Percentiles rank a stretch among this genome's conserved stretches.
These are phyloP conservation scores for Fragaria nilgerrensis DNA, from an alignment of 306 rosid species.

Conservation along the genomic window DNA sequence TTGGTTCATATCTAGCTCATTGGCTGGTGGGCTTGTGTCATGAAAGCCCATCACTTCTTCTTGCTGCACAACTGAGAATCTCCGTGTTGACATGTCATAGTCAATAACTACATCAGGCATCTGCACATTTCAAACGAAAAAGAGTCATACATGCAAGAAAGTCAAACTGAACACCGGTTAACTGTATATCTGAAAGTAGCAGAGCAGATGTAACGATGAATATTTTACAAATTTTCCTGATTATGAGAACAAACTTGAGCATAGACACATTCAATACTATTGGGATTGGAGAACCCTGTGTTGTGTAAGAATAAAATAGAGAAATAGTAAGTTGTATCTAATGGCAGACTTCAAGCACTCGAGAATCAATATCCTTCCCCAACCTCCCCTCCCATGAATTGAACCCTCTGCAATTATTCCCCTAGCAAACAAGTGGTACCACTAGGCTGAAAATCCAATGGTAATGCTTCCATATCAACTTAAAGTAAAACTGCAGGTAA, in stretches of 20 bases:
- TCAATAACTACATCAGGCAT: conserved; percentile 91
- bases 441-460: neutral
- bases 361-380: neutral
- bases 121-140: conserved; percentile 39
- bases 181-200: neutral
- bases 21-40: conserved; percentile 30
- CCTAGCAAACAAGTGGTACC: neutral
- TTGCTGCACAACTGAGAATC: conserved; percentile 69
- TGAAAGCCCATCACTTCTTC: conserved; percentile 60
- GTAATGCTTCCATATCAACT: neutral
- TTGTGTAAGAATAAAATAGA: neutral
- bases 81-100: conserved; percentile 70
- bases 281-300: neutral
- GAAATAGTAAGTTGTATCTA: neutral
- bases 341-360: neutral
- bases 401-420: neutral
- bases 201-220: neutral
- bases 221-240: neutral
- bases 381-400: neutral
- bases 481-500: neutral
- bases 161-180: neutral
- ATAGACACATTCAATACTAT: neutral
- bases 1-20: conserved; percentile 25
- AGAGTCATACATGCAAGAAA: conserved; percentile 18
- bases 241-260: neutral